These are phyloP conservation scores for Ceratocystis papillata DNA, from an alignment of 2,329 filamentous ascomycete genomes.

Conservation along the genomic window DNA sequence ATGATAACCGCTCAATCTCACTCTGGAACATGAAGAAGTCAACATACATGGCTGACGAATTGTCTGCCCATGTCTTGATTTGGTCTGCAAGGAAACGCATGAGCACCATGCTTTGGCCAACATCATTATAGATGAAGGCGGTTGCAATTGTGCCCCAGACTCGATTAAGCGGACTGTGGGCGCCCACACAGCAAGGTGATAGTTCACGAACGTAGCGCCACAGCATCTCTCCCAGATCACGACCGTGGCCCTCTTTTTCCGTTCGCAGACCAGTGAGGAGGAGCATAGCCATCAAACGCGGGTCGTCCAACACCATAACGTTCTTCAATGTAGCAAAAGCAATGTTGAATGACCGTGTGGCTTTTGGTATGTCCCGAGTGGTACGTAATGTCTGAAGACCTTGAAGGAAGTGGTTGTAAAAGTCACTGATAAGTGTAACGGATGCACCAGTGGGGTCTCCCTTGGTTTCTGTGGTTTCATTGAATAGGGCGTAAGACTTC, in stretches of 20 bases:
- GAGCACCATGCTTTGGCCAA: slow-evolving; percentile 23
- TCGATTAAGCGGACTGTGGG: slow-evolving; percentile 22
- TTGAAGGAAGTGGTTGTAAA: slow-evolving; percentile 23
- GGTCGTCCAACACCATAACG: slow-evolving; percentile 23
- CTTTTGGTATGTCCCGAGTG: slow-evolving; percentile 10
- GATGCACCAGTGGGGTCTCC: slow-evolving; percentile 21
- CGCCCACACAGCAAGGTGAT: slow-evolving; percentile 21
- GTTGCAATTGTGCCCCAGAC: slow-evolving; percentile 22
- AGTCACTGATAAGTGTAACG: slow-evolving; percentile 23
- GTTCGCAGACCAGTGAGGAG: slow-evolving; percentile 21
- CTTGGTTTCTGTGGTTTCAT: slow-evolving; percentile 18
- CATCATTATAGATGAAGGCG: slow-evolving; percentile 23
- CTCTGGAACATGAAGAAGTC: slow-evolving; percentile 24
- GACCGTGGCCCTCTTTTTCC: slow-evolving; percentile 23
- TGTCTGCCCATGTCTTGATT: slow-evolving; percentile 19
- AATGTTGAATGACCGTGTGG: slow-evolving; percentile 23
- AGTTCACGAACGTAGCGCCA: slow-evolving; percentile 23
- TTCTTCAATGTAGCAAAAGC: slow-evolving; percentile 22
- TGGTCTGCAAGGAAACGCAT: slow-evolving; percentile 22
- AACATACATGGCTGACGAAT: slow-evolving; percentile 16
- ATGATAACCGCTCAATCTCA: slow-evolving; percentile 23
- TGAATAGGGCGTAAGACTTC: slow-evolving; percentile 14
- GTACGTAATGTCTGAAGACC: slow-evolving; percentile 20
- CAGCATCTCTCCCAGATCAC: slow-evolving; percentile 22
- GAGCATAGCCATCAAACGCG: slow-evolving; percentile 22